Conservation (phyloP, 2,329 filamentous ascomycete species). For the Aureobasidium sp. region DNA sequence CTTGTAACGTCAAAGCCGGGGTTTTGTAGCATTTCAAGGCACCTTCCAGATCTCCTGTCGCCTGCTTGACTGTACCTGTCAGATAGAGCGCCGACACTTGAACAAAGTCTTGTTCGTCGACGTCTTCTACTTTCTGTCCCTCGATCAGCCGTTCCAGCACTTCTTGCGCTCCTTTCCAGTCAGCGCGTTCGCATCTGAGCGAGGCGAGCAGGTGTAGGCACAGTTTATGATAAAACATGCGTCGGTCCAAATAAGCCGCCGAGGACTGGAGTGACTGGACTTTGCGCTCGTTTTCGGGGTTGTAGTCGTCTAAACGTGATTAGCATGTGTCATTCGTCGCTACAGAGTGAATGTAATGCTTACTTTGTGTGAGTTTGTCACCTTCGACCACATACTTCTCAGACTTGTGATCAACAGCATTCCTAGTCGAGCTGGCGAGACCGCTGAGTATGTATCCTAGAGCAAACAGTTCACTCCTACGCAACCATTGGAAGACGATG, state of each 20-base stretch:
- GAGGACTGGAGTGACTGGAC: slow-evolving; percentile 27
- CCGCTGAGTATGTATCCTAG: slow-evolving; percentile 55
- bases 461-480: slow-evolving; percentile 52
- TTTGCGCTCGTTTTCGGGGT: slow-evolving; percentile 5
- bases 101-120: slow-evolving; percentile 13
- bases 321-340: neutral
- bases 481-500: slow-evolving; percentile 54
- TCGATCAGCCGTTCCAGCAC: slow-evolving; percentile 49
- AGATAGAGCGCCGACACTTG: slow-evolving; percentile 51
- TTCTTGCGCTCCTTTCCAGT: slow-evolving; percentile 59
- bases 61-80: slow-evolving; percentile 67
- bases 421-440: slow-evolving; percentile 48
- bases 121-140: slow-evolving; percentile 17
- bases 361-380: slow-evolving; percentile 44
- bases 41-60: slow-evolving; percentile 61
- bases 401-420: slow-evolving; percentile 48
- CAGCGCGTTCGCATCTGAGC: slow-evolving; percentile 60
- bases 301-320: slow-evolving; percentile 6
- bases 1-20: slow-evolving; percentile 49
- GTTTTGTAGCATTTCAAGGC: slow-evolving; percentile 63
- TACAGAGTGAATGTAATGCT: neutral
- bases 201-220: slow-evolving; percentile 66
- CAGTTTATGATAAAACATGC: slow-evolving; percentile 59
- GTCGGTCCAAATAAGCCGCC: slow-evolving; percentile 52
- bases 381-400: slow-evolving; percentile 54